Evolutionary conservation across 495 filamentous ascomycete species (phyloP).

Genomic region (Talaromyces liani): DNA sequence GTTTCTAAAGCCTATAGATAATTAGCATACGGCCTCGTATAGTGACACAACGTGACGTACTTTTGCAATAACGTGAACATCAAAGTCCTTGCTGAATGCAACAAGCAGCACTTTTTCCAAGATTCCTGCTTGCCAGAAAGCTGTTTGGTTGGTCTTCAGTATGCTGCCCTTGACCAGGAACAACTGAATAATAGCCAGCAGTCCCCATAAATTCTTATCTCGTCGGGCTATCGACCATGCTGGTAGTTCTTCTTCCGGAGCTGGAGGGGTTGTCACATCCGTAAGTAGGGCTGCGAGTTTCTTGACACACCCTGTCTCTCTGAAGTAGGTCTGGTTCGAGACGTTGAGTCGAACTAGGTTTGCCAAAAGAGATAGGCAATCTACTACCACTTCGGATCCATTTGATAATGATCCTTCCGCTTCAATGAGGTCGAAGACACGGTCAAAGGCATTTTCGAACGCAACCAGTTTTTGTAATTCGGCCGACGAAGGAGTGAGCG

Average conservation of each 20-base stretch:
- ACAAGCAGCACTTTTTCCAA: slow-evolving; percentile 73
- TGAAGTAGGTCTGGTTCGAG: slow-evolving; percentile 89
- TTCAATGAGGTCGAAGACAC: slow-evolving; percentile 73
- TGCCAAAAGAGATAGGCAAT: slow-evolving; percentile 87
- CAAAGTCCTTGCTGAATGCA: slow-evolving; percentile 71
- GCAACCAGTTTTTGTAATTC: slow-evolving; percentile 92
- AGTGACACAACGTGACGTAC: slow-evolving; percentile 34
- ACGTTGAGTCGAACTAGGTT: slow-evolving; percentile 84
- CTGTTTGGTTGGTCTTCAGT: slow-evolving; percentile 77
- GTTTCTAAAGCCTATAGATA: slow-evolving; percentile 61
- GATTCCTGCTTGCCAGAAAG: slow-evolving; percentile 78
- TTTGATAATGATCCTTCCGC: slow-evolving; percentile 73
- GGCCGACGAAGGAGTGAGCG: slow-evolving; percentile 60
- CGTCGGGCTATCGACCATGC: slow-evolving; percentile 69
- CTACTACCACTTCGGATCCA: slow-evolving; percentile 86
- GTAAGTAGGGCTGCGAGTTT: slow-evolving; percentile 63
- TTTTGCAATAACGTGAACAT: slow-evolving; percentile 73
- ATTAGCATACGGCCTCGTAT: slow-evolving; percentile 11
- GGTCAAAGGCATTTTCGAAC: slow-evolving; percentile 88
- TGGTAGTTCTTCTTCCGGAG: slow-evolving; percentile 52
- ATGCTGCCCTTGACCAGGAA: slow-evolving; percentile 76
- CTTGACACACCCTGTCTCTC: slow-evolving; percentile 80
- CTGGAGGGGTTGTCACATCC: slow-evolving; percentile 50
- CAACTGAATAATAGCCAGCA: slow-evolving; percentile 75
- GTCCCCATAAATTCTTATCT: slow-evolving; percentile 88